Conservation (phyloP, 345 rosid genomes). For the Boechera divaricarpa region DNA sequence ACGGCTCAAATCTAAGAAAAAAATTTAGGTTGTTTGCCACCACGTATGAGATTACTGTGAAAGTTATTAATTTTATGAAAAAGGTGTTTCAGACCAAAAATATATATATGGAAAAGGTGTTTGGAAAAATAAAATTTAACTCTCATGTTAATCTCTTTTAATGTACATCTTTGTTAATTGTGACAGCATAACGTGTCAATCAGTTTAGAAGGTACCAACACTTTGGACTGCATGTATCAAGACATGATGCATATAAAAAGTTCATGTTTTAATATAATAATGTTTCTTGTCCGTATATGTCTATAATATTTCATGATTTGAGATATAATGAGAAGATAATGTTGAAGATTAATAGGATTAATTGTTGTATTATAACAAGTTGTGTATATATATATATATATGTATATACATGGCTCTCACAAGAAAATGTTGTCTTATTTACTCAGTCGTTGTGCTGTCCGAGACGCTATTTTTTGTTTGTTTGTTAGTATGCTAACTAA, state of each 20-base stretch:
- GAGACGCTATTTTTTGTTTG: neutral
- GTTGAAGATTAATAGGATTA: neutral
- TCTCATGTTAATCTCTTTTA: neutral
- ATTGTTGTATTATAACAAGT: neutral
- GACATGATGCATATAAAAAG: constrained; percentile 7
- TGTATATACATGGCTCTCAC: neutral
- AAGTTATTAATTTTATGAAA: neutral
- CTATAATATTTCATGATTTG: neutral
- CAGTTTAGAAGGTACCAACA: neutral
- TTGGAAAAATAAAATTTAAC: neutral
- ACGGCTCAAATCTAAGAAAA: too few relatives aligned
- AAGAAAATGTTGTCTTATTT: constrained; percentile 9
- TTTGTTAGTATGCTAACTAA: neutral
- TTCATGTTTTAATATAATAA: neutral
- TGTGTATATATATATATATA: neutral
- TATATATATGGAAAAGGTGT: neutral
- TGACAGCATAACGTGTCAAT: neutral
- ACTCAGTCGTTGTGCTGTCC: constrained; percentile 22
- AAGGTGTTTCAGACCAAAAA: neutral
- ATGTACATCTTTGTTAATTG: neutral
- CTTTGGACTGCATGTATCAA: neutral
- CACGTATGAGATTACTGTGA: too few relatives aligned
- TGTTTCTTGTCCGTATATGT: constrained; percentile 29
- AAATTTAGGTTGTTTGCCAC: too few relatives aligned
- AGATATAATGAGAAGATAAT: constrained; percentile 22